A percentile compares a stretch with the other conserved stretches of the same genome.
Conservation (phyloP, 2,329 filamentous ascomycete species). For the Diaporthe capsici region DNA sequence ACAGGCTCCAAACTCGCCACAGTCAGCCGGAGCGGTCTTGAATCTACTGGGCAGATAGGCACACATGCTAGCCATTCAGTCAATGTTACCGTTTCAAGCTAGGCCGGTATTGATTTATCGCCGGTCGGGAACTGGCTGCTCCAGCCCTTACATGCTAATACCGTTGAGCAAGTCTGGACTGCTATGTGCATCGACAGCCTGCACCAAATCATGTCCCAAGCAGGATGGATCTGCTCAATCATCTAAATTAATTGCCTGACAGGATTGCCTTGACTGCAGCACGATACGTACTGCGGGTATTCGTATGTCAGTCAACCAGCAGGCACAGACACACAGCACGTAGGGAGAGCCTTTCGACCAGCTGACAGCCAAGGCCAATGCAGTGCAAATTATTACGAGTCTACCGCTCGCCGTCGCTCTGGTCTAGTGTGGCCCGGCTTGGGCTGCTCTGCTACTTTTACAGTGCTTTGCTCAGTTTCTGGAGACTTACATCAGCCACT, state of each 20-base stretch:
- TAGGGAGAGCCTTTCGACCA: neutral
- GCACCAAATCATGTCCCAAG: neutral
- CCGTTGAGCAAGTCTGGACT: neutral
- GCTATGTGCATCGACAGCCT: neutral
- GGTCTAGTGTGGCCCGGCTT: neutral
- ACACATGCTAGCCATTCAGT: neutral
- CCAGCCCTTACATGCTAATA: neutral
- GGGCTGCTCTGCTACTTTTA: neutral
- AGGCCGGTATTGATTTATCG: constrained; percentile 11
- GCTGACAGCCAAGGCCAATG: neutral
- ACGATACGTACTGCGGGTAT: neutral
- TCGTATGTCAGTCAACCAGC: neutral
- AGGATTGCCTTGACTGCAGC: neutral
- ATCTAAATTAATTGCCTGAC: neutral
- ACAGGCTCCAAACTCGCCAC: neutral
- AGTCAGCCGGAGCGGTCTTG: neutral
- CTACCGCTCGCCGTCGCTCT: neutral
- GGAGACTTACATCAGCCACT: constrained; percentile 6
- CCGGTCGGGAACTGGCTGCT: neutral
- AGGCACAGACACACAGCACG: neutral
- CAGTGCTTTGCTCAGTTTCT: neutral
- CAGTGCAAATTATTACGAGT: neutral
- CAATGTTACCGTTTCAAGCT: constrained; percentile 23
- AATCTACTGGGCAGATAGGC: too few relatives aligned
- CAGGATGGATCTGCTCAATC: neutral